Base-by-base conservation (phyloP, 768 basidiomycete species). In the Russula vinacea region DNA sequence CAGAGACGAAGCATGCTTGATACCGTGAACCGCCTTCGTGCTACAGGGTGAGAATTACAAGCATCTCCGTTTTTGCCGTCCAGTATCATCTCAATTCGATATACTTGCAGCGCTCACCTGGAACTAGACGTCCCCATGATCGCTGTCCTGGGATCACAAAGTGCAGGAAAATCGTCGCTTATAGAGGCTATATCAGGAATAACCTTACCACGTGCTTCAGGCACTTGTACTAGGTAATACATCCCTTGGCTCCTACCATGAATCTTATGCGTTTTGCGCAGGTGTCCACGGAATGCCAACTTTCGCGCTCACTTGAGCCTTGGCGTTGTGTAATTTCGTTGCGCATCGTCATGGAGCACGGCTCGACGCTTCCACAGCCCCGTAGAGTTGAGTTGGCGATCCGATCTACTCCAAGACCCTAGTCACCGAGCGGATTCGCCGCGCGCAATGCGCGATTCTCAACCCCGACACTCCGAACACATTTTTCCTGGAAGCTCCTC, bases 111-210 rank as follows among this genome's bases (percentile, higher is more conserved):
- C 0, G 86, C 87, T 0, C 83, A 89, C 64, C 76, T 81, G 10
- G 87, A 90, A 53, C 83, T 92, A 6, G 87, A 89, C 68, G 74
- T 91, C 0, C 89, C 90, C 0, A 81, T 84, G 66, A 89, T 91
- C 29, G 86, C 84, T 0, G 89, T 89, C 47, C 81, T 89, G n/a
- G 89, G 90, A 0, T 81, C 79, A 0, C 90, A 91, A 67, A 87
- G 84, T 45, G 87, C 86, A 0, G 89, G 89, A 0, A 90, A 90
- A 68, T 89, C 88, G 0, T 90, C 89, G 0, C 78, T 90, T 2
- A 90, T 91, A 16, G 88, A 92, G 67, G 81, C 86, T 0, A 89
- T 91, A 51, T 88, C 87, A 0, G 87, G 88, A 0, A 83, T 90
- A 14, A 87, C 81, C 0, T 74, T 91, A 0, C 89, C 89, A 19